These are phyloP conservation scores for Dendrobium chrysotoxum DNA, from an alignment of 106 monocot genomes.

Conservation along the genomic window DNA sequence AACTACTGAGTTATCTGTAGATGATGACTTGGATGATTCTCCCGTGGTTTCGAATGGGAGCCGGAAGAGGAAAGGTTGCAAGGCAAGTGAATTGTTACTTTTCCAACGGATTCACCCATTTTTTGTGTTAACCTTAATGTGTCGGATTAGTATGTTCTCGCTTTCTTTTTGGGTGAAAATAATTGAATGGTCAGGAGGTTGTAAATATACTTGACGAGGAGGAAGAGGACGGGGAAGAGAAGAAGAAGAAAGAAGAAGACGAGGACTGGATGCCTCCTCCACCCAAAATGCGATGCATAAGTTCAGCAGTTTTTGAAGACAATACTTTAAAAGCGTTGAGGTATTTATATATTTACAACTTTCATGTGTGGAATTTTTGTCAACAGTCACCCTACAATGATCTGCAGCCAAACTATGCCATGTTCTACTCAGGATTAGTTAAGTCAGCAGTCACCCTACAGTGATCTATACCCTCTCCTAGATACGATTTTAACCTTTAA, in stretches of 20 bases:
- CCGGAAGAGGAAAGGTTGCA: conserved; percentile 15
- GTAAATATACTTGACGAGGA: conserved; percentile 21
- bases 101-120: not conserved
- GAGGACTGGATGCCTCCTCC: conserved; percentile 74
- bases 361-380: not conserved
- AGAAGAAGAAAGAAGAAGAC: conserved; percentile 29
- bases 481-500: no score
- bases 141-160: not conserved
- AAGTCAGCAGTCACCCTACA: no score
- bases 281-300: conserved; percentile 10
- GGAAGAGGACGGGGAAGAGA: conserved; percentile 11
- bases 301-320: conserved; percentile 20
- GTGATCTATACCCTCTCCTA: no score
- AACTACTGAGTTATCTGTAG: conserved; percentile 4
- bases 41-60: not conserved
- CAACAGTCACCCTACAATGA: no score
- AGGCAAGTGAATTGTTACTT: conserved; percentile 1
- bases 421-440: no score
- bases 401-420: no score
- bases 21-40: conserved; percentile 20
- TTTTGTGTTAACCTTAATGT: not conserved
- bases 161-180: conserved; percentile 6
- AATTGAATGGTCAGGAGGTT: not conserved
- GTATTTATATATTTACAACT: conserved; percentile 16
- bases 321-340: conserved; percentile 55